phyloP scores from a whole-genome alignment of 1,284 basidiomycete genomes.

The Inonotus hispidus region DNA sequence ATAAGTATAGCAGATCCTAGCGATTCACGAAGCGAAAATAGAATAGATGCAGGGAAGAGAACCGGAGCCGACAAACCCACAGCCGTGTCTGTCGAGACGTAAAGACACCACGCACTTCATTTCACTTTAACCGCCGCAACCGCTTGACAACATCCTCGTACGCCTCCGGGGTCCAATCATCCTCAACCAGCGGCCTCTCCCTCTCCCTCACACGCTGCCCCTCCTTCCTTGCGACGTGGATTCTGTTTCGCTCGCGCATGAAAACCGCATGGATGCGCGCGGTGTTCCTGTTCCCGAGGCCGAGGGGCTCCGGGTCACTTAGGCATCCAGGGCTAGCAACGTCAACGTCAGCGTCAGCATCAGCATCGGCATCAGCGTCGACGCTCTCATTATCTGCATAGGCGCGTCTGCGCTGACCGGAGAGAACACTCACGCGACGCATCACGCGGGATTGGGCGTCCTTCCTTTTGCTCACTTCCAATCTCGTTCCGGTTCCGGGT shows the following conservation, averaged over 20 bases:
- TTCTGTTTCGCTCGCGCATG: not conserved
- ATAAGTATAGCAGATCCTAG: not conserved
- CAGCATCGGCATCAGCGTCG: no score
- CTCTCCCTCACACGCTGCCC: not conserved
- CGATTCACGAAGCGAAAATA: not conserved
- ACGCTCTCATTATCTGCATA: not conserved
- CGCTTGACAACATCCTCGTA: conserved; percentile 18
- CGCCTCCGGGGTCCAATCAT: conserved; percentile 17
- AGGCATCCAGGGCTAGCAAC: not conserved
- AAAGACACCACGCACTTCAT: not conserved
- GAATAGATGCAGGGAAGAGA: not conserved
- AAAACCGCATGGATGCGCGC: not conserved
- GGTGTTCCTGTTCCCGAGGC: not conserved
- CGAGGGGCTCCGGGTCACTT: not conserved
- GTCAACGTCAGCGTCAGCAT: no score
- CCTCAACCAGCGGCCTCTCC: conserved; percentile 5
- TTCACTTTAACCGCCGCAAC: conserved; percentile 13
- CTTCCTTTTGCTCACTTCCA: not conserved
- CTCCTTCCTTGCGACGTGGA: not conserved
- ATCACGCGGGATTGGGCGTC: not conserved
- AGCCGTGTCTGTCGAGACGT: no score
- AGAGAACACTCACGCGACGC: conserved; percentile 6
- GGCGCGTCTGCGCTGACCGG: not conserved
- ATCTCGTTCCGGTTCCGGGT: no score
- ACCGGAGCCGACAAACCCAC: no score